phyloP scores from a whole-genome alignment of 805 yeast species.

The Sugiyamaella valdiviana region DNA sequence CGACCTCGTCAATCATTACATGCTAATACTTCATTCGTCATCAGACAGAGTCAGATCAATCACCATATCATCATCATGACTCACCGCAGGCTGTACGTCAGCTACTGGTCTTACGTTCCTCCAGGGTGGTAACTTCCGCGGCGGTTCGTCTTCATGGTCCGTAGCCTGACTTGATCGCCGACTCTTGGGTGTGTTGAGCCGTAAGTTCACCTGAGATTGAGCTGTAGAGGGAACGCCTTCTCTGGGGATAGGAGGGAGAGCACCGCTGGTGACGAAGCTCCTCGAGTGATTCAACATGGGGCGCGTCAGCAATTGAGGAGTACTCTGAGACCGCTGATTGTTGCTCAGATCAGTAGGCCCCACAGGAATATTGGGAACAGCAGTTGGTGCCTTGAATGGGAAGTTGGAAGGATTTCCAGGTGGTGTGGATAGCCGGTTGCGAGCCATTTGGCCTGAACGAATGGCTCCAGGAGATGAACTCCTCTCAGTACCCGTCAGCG shows the following conservation, averaged over 20 bases:
- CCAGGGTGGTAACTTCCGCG: neutral
- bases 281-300: neutral
- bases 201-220: neutral
- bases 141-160: neutral
- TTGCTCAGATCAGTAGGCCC: neutral
- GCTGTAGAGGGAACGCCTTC: too few relatives aligned
- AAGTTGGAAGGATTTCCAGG: too few relatives aligned
- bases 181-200: too few relatives aligned
- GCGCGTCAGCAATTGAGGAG: neutral
- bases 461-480: neutral
- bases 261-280: neutral
- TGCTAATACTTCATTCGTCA: slow-evolving; percentile 16
- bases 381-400: neutral
- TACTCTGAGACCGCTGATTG: neutral
- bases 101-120: too few relatives aligned
- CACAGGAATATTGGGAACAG: too few relatives aligned
- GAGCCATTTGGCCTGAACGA: neutral
- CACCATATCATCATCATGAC: slow-evolving; percentile 7
- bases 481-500: neutral
- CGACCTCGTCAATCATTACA: neutral
- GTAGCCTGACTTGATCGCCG: neutral
- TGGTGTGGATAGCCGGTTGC: neutral
- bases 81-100: too few relatives aligned
- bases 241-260: neutral
- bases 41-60: slow-evolving; percentile 29